Conservation (phyloP, 495 filamentous ascomycete genomes). For the Hyaloscypha variabilis region DNA sequence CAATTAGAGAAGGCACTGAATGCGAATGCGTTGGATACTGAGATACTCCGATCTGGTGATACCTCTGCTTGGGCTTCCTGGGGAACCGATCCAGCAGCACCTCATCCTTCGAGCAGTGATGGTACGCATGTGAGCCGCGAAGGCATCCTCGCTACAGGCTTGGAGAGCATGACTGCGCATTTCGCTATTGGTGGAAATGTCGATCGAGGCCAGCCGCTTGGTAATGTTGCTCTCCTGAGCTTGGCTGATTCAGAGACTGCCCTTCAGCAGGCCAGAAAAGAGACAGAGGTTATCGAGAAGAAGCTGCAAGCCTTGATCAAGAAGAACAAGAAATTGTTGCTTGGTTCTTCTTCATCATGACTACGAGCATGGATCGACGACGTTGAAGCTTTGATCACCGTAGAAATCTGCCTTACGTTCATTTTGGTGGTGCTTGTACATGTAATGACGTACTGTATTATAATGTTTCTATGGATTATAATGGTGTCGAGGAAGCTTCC, state of each 20-base stretch:
- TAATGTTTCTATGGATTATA: neutral
- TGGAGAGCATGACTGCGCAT: slow-evolving; percentile 31
- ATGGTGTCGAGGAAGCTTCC: neutral
- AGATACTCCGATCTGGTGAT: slow-evolving; percentile 45
- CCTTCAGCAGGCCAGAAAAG: slow-evolving; percentile 59
- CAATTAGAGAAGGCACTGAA: slow-evolving; percentile 34
- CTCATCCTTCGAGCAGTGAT: slow-evolving; percentile 7
- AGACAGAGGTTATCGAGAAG: slow-evolving; percentile 72
- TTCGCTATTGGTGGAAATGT: slow-evolving; percentile 31
- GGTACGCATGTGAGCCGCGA: slow-evolving; percentile 22
- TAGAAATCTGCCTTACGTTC: neutral
- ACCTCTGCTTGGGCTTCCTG: slow-evolving; percentile 38
- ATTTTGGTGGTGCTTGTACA: neutral
- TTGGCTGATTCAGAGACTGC: slow-evolving; percentile 65
- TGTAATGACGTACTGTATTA: neutral
- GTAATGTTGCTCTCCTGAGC: slow-evolving; percentile 51
- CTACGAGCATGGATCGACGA: slow-evolving; percentile 1
- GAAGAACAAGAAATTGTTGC: slow-evolving; percentile 57
- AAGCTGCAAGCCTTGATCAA: slow-evolving; percentile 60
- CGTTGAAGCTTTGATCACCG: neutral
- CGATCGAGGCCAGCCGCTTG: slow-evolving; percentile 39
- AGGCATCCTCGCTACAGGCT: slow-evolving; percentile 20
- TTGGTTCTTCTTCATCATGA: slow-evolving; percentile 33
- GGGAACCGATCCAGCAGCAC: slow-evolving; percentile 17
- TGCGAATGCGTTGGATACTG: slow-evolving; percentile 30